phyloP scores from a whole-genome alignment of 345 rosid genomes.

The Capsella bursapastoris region DNA sequence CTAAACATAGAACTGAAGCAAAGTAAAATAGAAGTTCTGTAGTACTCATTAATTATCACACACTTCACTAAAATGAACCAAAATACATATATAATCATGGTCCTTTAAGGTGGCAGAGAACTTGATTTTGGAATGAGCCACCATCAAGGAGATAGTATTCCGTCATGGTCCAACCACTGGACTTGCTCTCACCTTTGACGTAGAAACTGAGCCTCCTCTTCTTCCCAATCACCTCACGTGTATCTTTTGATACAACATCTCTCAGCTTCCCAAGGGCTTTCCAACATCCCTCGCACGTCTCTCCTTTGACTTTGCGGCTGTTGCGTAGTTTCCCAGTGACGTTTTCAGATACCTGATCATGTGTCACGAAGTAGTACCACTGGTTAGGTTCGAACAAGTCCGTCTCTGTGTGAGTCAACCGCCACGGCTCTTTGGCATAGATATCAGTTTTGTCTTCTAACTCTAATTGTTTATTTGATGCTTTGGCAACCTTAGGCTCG shows the following conservation, averaged over 20 bases:
- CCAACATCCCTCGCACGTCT: not conserved
- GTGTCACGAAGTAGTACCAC: conserved; percentile 9
- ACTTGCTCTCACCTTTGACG: not conserved
- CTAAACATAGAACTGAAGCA: not conserved
- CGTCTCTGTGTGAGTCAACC: not conserved
- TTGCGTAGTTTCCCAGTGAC: not conserved
- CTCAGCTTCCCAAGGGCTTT: not conserved
- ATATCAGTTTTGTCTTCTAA: not conserved
- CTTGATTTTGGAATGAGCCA: not conserved
- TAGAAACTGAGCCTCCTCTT: not conserved
- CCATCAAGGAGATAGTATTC: not conserved
- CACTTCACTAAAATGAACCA: not conserved
- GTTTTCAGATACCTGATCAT: not conserved
- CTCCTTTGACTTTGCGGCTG: not conserved
- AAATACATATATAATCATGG: not conserved
- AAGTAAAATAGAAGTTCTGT: no score
- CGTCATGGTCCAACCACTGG: conserved; percentile 7
- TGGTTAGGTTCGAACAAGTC: not conserved
- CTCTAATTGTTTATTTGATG: not conserved
- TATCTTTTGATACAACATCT: not conserved
- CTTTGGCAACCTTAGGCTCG: not conserved
- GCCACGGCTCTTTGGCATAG: conserved; percentile 3
- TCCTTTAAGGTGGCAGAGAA: conserved; percentile 2
- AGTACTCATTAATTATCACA: no score
- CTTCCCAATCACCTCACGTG: not conserved